phyloP scores from a whole-genome alignment of 2,329 filamentous ascomycete genomes.

The Claviceps spartinae region DNA sequence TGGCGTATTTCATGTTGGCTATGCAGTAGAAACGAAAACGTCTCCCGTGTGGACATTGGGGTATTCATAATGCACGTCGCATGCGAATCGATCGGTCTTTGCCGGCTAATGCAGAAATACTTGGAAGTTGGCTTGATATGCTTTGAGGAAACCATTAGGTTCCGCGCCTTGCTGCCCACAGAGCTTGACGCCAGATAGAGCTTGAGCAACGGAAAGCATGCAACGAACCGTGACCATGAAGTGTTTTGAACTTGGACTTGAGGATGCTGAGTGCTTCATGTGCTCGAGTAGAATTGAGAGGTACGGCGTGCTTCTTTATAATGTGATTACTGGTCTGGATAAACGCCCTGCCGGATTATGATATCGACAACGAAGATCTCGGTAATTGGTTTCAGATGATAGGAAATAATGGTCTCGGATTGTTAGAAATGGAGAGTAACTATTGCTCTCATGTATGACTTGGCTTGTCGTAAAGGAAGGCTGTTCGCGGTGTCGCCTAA shows the following conservation, averaged over 20 bases:
- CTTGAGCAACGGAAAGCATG: background rate
- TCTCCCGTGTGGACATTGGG: too few relatives aligned
- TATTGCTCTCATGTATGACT: too few relatives aligned
- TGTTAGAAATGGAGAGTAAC: too few relatives aligned
- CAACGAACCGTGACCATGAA: background rate
- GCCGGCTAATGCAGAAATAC: background rate
- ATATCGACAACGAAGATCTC: too few relatives aligned
- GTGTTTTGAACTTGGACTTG: background rate
- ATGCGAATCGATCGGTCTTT: slow-evolving; percentile 11
- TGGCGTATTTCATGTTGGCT: too few relatives aligned
- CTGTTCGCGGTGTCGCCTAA: too few relatives aligned
- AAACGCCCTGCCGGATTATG: background rate
- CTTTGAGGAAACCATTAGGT: background rate
- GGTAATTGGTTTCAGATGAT: too few relatives aligned
- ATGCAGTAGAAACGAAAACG: too few relatives aligned
- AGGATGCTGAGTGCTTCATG: background rate
- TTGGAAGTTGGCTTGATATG: background rate
- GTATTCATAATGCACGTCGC: too few relatives aligned
- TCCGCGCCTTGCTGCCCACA: background rate
- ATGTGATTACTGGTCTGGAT: background rate
- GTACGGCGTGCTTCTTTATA: background rate
- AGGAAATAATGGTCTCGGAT: too few relatives aligned
- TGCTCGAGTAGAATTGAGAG: background rate
- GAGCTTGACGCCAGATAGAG: background rate
- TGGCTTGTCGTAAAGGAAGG: too few relatives aligned